phyloP scores from a whole-genome alignment of 768 basidiomycete species.

The Tephrocybe sp. region DNA sequence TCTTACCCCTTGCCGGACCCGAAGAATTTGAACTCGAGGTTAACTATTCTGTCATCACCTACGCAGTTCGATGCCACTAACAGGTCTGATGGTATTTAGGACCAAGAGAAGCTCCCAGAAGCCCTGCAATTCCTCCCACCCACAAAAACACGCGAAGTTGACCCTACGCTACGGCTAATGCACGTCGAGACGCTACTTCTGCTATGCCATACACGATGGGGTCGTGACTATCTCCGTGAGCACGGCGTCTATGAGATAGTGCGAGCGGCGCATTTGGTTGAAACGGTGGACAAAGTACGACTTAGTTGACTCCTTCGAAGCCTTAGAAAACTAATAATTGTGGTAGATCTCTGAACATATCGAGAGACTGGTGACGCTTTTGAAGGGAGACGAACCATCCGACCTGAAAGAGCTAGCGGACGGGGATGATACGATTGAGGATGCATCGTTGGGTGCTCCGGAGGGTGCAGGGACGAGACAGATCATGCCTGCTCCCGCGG shows the following conservation, averaged over 20 bases:
- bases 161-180: constrained; percentile 71
- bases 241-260: constrained; percentile 89
- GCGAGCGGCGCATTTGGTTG: constrained; percentile 71
- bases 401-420: constrained; percentile 37
- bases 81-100: constrained; percentile 38
- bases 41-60: constrained; percentile 11
- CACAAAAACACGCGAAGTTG: constrained; percentile 80
- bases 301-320: neutral
- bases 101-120: constrained; percentile 82
- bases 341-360: constrained; percentile 80
- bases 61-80: neutral
- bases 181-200: constrained; percentile 89
- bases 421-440: constrained; percentile 19
- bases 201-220: constrained; percentile 86
- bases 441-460: constrained; percentile 21
- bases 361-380: constrained; percentile 81
- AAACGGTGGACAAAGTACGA: constrained; percentile 71
- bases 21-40: constrained; percentile 95
- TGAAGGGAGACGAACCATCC: constrained; percentile 75
- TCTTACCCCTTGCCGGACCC: constrained; percentile 89
- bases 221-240: constrained; percentile 73
- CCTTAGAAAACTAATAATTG: neutral
- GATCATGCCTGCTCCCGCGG: constrained; percentile 20
- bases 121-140: constrained; percentile 86
- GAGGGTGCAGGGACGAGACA: constrained; percentile 7